Evolutionary conservation across 192 early-diverging fungal species (phyloP).

Genomic region (Entomortierella beljakovae): DNA sequence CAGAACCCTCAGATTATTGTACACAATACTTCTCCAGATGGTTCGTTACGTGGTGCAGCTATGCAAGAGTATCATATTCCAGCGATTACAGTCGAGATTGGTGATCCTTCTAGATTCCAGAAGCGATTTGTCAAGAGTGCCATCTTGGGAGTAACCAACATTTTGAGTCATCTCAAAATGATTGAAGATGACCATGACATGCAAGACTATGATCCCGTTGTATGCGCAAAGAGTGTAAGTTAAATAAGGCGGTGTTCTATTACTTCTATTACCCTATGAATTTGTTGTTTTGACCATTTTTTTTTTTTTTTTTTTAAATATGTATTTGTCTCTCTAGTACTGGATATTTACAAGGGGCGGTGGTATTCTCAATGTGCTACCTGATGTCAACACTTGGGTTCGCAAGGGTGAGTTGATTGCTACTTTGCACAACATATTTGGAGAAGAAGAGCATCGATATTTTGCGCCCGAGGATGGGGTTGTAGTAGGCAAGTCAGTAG

Average conservation of each 20-base stretch:
- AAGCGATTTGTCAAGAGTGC: slow-evolving; percentile 82
- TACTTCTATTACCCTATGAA: no score
- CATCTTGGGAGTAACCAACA: slow-evolving; percentile 70
- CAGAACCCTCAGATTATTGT: slow-evolving; percentile 91
- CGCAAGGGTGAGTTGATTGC: slow-evolving; percentile 89
- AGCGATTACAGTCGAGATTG: slow-evolving; percentile 94
- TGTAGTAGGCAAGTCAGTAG: slow-evolving; percentile 85
- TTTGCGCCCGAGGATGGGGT: slow-evolving; percentile 85
- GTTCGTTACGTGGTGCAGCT: slow-evolving; percentile 87
- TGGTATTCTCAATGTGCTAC: slow-evolving; percentile 88
- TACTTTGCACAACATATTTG: slow-evolving; percentile 89
- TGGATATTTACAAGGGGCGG: slow-evolving; percentile 92
- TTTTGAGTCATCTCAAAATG: slow-evolving; percentile 72
- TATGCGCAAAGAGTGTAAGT: slow-evolving; percentile 68
- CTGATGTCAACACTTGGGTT: slow-evolving; percentile 84
- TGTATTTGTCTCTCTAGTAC: slow-evolving; percentile 22
- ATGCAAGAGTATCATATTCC: slow-evolving; percentile 75
- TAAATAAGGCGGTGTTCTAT: no score
- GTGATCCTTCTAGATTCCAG: slow-evolving; percentile 89
- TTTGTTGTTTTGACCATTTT: not conserved
- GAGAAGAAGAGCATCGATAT: slow-evolving; percentile 86
- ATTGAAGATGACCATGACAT: slow-evolving; percentile 65
- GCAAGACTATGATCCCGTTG: slow-evolving; percentile 70
- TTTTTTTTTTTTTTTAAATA: slow-evolving; percentile 1
- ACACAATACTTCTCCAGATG: slow-evolving; percentile 73